Conservation (phyloP, 2,329 filamentous ascomycete genomes). For the Calonectria henricotiae region DNA sequence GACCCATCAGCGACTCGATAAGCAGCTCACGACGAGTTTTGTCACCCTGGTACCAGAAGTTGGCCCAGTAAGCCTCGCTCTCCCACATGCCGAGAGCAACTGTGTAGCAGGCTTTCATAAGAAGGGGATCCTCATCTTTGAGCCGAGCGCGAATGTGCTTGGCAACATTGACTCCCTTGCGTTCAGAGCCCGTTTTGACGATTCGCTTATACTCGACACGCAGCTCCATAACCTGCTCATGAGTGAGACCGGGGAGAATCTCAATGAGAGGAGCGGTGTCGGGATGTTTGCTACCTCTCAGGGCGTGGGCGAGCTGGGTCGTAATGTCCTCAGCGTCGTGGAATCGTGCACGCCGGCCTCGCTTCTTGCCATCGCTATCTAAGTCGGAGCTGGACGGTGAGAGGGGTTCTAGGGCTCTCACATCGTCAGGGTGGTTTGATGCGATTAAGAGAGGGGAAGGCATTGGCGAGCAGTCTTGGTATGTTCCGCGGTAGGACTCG, state of each 20-base stretch:
- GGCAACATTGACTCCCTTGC: conserved; percentile 86
- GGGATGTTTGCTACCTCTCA: conserved; percentile 77
- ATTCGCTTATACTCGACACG: conserved; percentile 92
- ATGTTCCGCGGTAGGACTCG: conserved; percentile 94
- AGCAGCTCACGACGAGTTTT: conserved; percentile 89
- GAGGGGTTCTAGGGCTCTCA: conserved; percentile 66
- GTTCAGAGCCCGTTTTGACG: conserved; percentile 82
- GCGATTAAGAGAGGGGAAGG: conserved; percentile 82
- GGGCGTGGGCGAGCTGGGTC: conserved; percentile 80
- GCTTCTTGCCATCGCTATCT: conserved; percentile 62
- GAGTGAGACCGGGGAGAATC: conserved; percentile 86
- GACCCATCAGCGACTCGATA: conserved; percentile 93
- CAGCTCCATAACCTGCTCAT: conserved; percentile 90
- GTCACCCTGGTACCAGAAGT: conserved; percentile 96
- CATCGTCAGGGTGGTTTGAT: conserved; percentile 64
- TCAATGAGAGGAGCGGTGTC: conserved; percentile 83
- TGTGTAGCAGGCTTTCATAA: conserved; percentile 94
- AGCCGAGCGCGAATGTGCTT: conserved; percentile 86
- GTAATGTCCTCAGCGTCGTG: conserved; percentile 90
- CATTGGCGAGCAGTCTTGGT: conserved; percentile 96
- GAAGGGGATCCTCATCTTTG: conserved; percentile 81
- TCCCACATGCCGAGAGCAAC: conserved; percentile 93
- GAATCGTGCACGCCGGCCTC: conserved; percentile 79
- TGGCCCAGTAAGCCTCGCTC: conserved; percentile 96
- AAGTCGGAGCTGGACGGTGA: conserved; percentile 69